Percentiles rank a stretch among this genome's conserved stretches.
phyloP scores from a whole-genome alignment of 768 basidiomycete species.

The Lactarius indigo region DNA sequence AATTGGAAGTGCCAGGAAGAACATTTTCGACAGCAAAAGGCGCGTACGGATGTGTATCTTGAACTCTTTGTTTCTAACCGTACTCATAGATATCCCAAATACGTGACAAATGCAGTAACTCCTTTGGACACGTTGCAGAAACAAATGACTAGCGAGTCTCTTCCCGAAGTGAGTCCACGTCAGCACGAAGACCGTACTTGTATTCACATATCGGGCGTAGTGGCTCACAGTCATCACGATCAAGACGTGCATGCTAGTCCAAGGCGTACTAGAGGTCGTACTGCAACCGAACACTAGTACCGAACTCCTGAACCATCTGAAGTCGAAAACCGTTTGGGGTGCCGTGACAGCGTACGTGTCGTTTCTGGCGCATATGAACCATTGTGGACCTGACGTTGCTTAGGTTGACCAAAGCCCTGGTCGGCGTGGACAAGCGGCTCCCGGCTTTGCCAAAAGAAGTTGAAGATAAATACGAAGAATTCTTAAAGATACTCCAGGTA shows the following conservation, averaged over 20 bases:
- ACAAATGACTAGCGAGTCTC: neutral
- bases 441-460: neutral
- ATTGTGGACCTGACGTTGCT: neutral
- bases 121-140: constrained; percentile 1
- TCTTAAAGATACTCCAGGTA: constrained; percentile 7
- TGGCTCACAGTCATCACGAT: constrained; percentile 15
- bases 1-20: neutral
- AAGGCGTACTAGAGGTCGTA: constrained; percentile 18
- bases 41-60: neutral
- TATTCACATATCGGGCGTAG: constrained; percentile 5
- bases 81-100: constrained; percentile 9
- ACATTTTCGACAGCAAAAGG: neutral
- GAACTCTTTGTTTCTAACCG: neutral
- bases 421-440: neutral
- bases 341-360: constrained; percentile 4
- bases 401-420: constrained; percentile 10
- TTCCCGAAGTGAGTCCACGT: neutral
- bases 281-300: neutral
- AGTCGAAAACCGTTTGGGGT: constrained; percentile 16
- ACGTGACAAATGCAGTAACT: neutral
- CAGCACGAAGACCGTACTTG: neutral
- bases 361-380: neutral
- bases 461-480: constrained; percentile 1
- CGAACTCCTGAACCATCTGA: constrained; percentile 10
- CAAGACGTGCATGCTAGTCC: constrained; percentile 18